Evolutionary conservation across 2,329 filamentous ascomycete species (phyloP), one percentile per base, ranked within the genome.

Genomic region (Penicillium sp.): DNA sequence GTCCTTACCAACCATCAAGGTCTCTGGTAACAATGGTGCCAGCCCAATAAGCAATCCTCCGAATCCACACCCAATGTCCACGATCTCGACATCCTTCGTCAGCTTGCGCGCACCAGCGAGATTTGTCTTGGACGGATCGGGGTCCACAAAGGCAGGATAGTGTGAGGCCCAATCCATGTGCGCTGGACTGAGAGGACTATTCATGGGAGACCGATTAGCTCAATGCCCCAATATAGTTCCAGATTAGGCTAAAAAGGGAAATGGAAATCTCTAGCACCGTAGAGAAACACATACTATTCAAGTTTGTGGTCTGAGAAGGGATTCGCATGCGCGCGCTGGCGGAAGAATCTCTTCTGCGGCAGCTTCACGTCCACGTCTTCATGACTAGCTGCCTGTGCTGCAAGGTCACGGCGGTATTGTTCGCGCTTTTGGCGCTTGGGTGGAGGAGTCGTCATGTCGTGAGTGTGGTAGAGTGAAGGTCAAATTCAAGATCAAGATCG

Each of bases 11-110:
- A 98, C 74, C 58, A 96, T 83, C 54, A 97, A 75, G 0, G 84
- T 89, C 29, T 93, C 80, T 3, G 93, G 92, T 62, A 96, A 76
- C 37, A 84, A 77, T 1, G 91, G 89, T 10, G 88, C 84, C 41
- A 98, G 79, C 5, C 89, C 91, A 56, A 97, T 86, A 3, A 95
- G 78, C 49, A 98, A 76, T 6, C 93, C 93, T 41, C 93, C 93
- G 69, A 95, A 98, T 4, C 93, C 93, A 69, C 93, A 98, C 24
- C 93, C 93, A 66, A 98, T 96, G 73, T 98, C 93, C 57, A 92
- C 90, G 40, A 98, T 83, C 67, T 96, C 90, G 41, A 98, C 86
- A 53, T 89, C 78, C 67, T 87, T 86, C 29, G 74, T 76, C 53
- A 87, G 71, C 66, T 61, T 69, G 67, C 53, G 65, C 55, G 60